Evolutionary conservation across 1,139 yeast genomes (phyloP), one percentile per base, ranked within the genome.

Genomic region (Debaryomyces sp.): DNA sequence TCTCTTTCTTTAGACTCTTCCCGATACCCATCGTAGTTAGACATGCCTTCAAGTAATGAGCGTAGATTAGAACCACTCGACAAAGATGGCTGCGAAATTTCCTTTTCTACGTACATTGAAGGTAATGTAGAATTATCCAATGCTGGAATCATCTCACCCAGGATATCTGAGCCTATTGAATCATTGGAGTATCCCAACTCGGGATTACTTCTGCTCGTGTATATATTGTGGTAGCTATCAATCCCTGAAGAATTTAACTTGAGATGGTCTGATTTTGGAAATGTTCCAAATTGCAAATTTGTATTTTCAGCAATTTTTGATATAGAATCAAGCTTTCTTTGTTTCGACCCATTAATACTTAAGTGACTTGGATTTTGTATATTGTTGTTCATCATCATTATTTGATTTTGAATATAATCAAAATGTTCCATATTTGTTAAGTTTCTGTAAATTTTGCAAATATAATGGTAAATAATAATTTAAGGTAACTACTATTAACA

Each of bases 1-100:
- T 21, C 18, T 3, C 17, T 13, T 24, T 30, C 9, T 10, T 27
- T 30, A n/a, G 12, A 9, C 5, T n/a, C n/a, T 12, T 21, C 36
- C 5, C 6, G 27, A 12, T 30, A n/a, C n/a, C n/a, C 13, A 6
- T 41, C 43, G 15, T 41, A 30, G 18, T 15, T 41, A 13, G 35
- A 13, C 12, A 29, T 30, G 23, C 43, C 29, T 4, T 41, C 43
- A 29, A 41, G 23, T 17, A 41, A 23, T 15, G 34, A 27, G 7
- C 18, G 35, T 21, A 23, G 36, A 30, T 21, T 32, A 7, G 36
- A 13, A 21, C 22, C 23, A 8, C 8, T 32, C 15, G 24, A 17
- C 12, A 30, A 27, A 30, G 27, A 8, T 29, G 43, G 43, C 43
- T 41, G 43, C 43, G 43, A 41, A 41, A 41, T 41, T 30, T 41